Conservation (phyloP, 169 alveolate genomes). For the Neospora caninum region DNA sequence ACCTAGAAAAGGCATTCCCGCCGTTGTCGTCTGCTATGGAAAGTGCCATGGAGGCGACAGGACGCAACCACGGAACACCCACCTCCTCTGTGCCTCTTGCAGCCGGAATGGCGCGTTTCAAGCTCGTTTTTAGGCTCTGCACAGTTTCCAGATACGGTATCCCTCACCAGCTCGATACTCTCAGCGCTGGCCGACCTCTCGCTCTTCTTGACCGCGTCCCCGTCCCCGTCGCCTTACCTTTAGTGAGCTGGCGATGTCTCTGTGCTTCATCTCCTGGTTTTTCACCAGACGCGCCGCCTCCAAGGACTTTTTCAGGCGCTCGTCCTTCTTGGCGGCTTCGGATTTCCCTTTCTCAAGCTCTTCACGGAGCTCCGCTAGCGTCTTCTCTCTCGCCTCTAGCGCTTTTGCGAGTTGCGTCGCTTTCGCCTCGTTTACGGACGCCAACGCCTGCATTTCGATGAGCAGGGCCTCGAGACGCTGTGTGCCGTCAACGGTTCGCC, state of each 20-base stretch:
- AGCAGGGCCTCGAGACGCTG: background rate
- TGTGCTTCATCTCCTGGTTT: conserved; percentile 3
- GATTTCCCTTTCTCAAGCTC: background rate
- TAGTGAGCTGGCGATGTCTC: background rate
- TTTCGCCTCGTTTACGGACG: background rate
- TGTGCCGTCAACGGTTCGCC: background rate
- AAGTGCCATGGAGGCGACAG: background rate
- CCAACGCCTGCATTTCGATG: background rate
- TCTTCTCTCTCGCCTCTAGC: background rate
- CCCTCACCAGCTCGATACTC: no score
- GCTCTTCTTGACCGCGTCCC: no score
- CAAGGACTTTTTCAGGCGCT: background rate
- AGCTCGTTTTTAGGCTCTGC: no score
- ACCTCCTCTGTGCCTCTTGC: no score
- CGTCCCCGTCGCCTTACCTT: background rate
- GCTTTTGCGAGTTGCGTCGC: background rate
- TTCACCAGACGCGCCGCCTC: background rate
- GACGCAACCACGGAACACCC: background rate
- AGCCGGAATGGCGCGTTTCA: no score
- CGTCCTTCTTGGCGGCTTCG: background rate
- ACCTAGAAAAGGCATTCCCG: background rate
- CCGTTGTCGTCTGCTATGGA: background rate
- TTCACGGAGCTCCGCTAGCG: background rate
- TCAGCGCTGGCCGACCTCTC: no score
- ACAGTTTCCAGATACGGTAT: no score